Evolutionary conservation across 371 early-diverging fungal species (phyloP), one percentile per base, ranked within the genome.

Genomic region (Mortierella sp.): DNA sequence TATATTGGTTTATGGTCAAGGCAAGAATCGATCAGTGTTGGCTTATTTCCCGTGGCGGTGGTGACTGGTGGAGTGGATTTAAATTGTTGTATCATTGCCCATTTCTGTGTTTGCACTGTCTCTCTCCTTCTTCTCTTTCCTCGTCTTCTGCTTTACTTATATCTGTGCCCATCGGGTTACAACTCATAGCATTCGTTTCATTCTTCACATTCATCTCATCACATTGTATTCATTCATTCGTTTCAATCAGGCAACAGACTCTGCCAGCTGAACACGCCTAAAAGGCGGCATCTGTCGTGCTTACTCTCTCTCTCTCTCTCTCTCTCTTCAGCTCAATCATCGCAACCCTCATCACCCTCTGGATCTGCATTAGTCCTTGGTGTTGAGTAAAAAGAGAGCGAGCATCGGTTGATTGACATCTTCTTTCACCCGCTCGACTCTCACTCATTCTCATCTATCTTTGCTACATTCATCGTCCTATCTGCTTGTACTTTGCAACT

Each of bases 21-120:
- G 47, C n/a, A n/a, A 47, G 47, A n/a, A 7, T 47, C 47, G 47
- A 47, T 53, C 28, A 7, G 53, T 53, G 29, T 28, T 53, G 13
- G 47, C 45, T 61, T 61, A 61, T 61, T 61, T 61, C 61, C 61
- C 61, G 45, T 29, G 31, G 28, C 9, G 40, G n/a, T 47, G 47
- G 32, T 57, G 57, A 57, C 57, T 29, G n/a, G 29, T 47, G 47
- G 40, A 43, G 31, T 19, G 58, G 61, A 61, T 61, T 61, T 61
- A 61, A 35, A 22, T 61, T 62, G 29, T 28, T 28, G 13, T 28
- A 53, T 53, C 53, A 53, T 53, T 17, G 29, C 15, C 15, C 6
- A 26, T 29, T 28, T 53, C 29, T 53, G 29, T 62, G 45, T 49
- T 62, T 47, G 17, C 54, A 15, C 53, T 64, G 49, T 13, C 5